Conservation (phyloP, 164 flowering plant species). For the Umbellularia californica region DNA sequence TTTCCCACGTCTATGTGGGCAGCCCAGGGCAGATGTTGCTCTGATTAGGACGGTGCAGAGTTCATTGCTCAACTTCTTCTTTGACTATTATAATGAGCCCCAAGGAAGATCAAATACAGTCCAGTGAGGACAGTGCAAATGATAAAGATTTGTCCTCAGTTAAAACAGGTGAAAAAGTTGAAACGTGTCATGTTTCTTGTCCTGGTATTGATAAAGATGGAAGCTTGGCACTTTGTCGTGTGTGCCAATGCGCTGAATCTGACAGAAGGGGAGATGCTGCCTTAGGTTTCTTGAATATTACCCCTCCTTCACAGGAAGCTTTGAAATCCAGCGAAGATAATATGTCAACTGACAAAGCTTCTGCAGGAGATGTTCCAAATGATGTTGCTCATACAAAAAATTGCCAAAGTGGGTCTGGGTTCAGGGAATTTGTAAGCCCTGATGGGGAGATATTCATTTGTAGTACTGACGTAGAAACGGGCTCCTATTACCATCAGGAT, state of each 20-base stretch:
- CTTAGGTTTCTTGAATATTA: slow-evolving; percentile 63
- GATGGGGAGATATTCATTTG: slow-evolving; percentile 85
- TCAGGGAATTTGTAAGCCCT: slow-evolving; percentile 69
- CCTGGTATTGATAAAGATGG: slow-evolving; percentile 47
- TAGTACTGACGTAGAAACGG: slow-evolving; percentile 63
- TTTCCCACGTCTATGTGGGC: not conserved
- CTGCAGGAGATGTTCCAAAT: slow-evolving; percentile 18
- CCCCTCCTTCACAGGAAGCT: slow-evolving; percentile 37
- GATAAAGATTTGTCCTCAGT: slow-evolving; percentile 21
- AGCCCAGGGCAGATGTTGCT: not conserved
- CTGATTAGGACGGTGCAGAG: not conserved
- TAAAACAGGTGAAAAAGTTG: slow-evolving; percentile 24
- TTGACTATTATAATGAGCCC: slow-evolving; percentile 14
- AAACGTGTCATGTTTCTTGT: slow-evolving; percentile 20
- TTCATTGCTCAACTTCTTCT: not conserved
- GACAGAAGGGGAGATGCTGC: slow-evolving; percentile 83
- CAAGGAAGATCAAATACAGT: slow-evolving; percentile 18
- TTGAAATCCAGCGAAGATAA: slow-evolving; percentile 21
- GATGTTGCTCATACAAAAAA: slow-evolving; percentile 7
- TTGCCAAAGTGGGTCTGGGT: slow-evolving; percentile 29
- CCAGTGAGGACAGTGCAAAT: slow-evolving; percentile 12
- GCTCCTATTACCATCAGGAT: slow-evolving; percentile 43
- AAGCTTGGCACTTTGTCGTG: slow-evolving; percentile 62
- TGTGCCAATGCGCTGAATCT: slow-evolving; percentile 89
- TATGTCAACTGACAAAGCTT: slow-evolving; percentile 23